Evolutionary conservation across 1,284 basidiomycete genomes (phyloP).

Genomic region (Cryptococcus jaspeensis): DNA sequence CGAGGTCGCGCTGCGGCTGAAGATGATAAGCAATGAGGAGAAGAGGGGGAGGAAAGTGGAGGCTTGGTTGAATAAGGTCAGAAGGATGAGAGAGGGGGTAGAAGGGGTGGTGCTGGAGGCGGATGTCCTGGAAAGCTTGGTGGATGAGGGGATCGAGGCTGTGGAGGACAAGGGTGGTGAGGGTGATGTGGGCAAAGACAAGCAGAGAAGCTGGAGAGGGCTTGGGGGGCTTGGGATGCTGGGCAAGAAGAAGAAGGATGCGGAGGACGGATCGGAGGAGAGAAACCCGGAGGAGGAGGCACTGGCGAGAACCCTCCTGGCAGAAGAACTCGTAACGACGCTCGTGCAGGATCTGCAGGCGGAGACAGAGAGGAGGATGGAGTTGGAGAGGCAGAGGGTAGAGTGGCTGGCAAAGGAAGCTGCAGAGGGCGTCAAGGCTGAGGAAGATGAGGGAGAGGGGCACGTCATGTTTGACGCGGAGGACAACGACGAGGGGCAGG

Average conservation of each 20-base stretch:
- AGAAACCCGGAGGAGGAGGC: constrained; percentile 28
- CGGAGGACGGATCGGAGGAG: constrained; percentile 7
- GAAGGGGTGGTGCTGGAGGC: constrained; percentile 36
- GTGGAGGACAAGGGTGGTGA: constrained; percentile 8
- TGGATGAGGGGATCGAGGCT: constrained; percentile 61
- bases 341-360: constrained; percentile 65
- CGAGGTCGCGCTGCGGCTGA: constrained; percentile 68
- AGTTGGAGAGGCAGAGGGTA: constrained; percentile 55
- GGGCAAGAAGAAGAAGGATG: constrained; percentile 4
- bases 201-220: constrained; percentile 25
- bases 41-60: constrained; percentile 42
- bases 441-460: constrained; percentile 7
- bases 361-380: constrained; percentile 63
- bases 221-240: background rate
- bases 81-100: constrained; percentile 32
- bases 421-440: constrained; percentile 24
- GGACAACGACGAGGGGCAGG: background rate
- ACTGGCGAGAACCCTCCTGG: constrained; percentile 61
- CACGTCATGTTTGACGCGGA: constrained; percentile 17
- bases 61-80: constrained; percentile 46
- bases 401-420: constrained; percentile 49
- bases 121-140: constrained; percentile 34
- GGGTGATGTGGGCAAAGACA: constrained; percentile 13
- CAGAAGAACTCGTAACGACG: constrained; percentile 61
- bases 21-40: constrained; percentile 68